Evolutionary conservation across 768 basidiomycete genomes (phyloP), one percentile per base, ranked within the genome.

Genomic region (Hericium coralloides): DNA sequence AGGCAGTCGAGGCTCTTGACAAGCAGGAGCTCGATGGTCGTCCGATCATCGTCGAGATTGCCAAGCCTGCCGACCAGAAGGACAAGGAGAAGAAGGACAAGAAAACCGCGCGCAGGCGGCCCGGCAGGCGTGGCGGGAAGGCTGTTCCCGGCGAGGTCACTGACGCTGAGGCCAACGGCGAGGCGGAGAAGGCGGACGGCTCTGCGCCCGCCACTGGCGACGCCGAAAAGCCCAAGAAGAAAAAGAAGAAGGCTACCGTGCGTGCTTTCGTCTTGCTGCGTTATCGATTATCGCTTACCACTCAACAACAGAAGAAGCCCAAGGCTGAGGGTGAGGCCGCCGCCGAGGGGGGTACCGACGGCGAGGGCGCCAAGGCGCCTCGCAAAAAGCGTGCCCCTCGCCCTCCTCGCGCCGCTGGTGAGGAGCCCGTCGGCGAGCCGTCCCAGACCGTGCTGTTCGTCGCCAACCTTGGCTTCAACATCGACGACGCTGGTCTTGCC

Each of bases 391-490:
- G 75, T 66, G 66, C 73, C 20, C 78, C 79, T 55, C 87, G 84
- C 55, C 67, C 78, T 55, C 72, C 77, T 53, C 90, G 90, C 65
- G 80, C 88, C 26, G 81, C 77, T 31, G 92, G 90, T 54, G 87
- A 92, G 71, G 88, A 89, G 59, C 92, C 93, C 26, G 77, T 74
- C 55, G 93, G 93, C 65, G 92, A 92, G 69, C 91, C 87, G 31
- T 93, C 91, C 69, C 87, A 87, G 77, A 88, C 79, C 57, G 84
- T 91, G 74, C 79, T 98, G 63, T 98, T 98, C 66, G 94, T 98
- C 64, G 95, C 95, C 75, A 98, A 98, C 77, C 92, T 98, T 59
- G 92, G 93, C 48, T 98, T 98, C 83, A 85, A 74, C 70, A 83
- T 98, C 61, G 90, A 92, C 58, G 95, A 98, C 68, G 87, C 77